A percentile compares a stretch with the other conserved stretches of the same genome.
Conservation (phyloP, 352 stramenopile genomes). For the Phytopythium litorale region DNA sequence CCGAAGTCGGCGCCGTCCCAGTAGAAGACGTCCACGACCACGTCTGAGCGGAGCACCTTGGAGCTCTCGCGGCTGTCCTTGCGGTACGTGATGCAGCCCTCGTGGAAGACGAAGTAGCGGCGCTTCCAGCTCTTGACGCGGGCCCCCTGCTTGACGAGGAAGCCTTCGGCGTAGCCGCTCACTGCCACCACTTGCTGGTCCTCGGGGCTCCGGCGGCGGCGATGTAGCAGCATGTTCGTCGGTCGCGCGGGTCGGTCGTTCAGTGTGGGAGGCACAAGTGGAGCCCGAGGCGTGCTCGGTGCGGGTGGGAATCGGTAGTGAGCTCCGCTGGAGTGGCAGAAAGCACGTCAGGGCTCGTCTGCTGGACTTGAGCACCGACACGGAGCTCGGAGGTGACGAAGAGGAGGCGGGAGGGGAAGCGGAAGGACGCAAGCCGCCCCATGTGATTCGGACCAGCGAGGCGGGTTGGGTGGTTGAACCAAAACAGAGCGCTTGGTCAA, state of each 20-base stretch:
- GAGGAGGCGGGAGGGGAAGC: neutral
- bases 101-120: conserved; percentile 76
- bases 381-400: neutral
- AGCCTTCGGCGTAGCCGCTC: conserved; percentile 66
- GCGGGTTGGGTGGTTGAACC: conserved; percentile 4
- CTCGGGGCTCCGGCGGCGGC: conserved; percentile 7
- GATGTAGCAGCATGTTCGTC: conserved; percentile 1
- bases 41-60: conserved; percentile 43
- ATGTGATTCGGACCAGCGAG: conserved; percentile 5
- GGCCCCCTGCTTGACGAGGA: conserved; percentile 58
- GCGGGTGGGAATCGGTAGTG: neutral
- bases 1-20: conserved; percentile 45
- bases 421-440: neutral
- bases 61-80: conserved; percentile 52
- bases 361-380: neutral
- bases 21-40: conserved; percentile 50
- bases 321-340: neutral
- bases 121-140: conserved; percentile 76
- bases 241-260: neutral
- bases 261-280: neutral
- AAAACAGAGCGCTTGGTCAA: neutral
- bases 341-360: neutral
- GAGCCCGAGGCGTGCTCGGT: neutral
- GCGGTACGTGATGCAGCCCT: conserved; percentile 55
- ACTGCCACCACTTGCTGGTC: conserved; percentile 40